Percentiles rank a stretch among this genome's conserved stretches.
Conservation (phyloP, 805 yeast species). For the Metschnikowia gruessii region DNA sequence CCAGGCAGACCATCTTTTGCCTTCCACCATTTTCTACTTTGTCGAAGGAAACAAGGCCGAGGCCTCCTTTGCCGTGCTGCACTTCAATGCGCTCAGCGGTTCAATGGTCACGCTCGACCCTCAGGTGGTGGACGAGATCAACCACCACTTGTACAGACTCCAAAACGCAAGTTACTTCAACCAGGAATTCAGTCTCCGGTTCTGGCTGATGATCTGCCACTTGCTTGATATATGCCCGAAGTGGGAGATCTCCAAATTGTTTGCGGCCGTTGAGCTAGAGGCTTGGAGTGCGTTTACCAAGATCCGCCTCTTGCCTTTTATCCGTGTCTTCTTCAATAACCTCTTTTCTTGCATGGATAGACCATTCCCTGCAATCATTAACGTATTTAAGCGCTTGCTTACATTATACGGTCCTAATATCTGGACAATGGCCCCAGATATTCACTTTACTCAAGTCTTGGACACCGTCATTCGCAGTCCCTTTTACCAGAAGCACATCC, state of each 20-base stretch:
- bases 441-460: slow-evolving; percentile 51
- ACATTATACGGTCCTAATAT: slow-evolving; percentile 28
- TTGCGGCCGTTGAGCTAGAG: slow-evolving; percentile 32
- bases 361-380: slow-evolving; percentile 55
- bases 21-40: slow-evolving; percentile 54
- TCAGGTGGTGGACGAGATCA: slow-evolving; percentile 52
- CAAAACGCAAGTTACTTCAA: slow-evolving; percentile 52
- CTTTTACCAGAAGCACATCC: slow-evolving; percentile 39
- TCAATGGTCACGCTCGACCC: slow-evolving; percentile 4
- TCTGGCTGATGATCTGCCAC: slow-evolving; percentile 46
- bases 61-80: slow-evolving; percentile 47
- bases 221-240: slow-evolving; percentile 29
- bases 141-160: slow-evolving; percentile 47
- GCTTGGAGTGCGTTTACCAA: slow-evolving; percentile 27
- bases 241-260: slow-evolving; percentile 20
- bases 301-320: slow-evolving; percentile 35
- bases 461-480: slow-evolving; percentile 61
- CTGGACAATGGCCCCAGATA: slow-evolving; percentile 57
- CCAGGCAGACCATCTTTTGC: slow-evolving; percentile 19
- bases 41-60: slow-evolving; percentile 52
- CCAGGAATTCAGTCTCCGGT: slow-evolving; percentile 37
- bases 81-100: slow-evolving; percentile 8
- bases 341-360: slow-evolving; percentile 47
- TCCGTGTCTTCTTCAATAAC: slow-evolving; percentile 48
- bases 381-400: slow-evolving; percentile 45